Base-by-base conservation (phyloP, 1,284 basidiomycete genomes). In the Schizophyllum commune region DNA sequence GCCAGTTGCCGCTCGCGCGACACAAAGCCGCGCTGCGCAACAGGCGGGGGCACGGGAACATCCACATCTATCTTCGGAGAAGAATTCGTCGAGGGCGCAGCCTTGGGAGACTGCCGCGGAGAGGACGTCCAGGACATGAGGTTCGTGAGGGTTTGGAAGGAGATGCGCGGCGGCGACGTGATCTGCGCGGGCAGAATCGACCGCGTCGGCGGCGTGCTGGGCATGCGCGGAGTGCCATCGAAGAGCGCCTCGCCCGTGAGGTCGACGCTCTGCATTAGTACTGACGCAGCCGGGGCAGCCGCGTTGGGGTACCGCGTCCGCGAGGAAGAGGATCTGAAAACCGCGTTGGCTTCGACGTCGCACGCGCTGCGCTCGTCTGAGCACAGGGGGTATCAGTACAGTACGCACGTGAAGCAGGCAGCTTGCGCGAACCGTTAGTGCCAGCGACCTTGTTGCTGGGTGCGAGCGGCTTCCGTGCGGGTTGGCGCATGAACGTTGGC, bases 381-480 rank as follows among this genome's bases (percentile, higher is more conserved):
- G 52, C 63, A 68, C 64, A 70, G 71, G 57, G 65, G 58, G 60
- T 72, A 80, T 82, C 69, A 82, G 82, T 77, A 55, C 19, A 75
- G 75, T 73, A 82, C 82, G 78, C 81, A 84, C 83, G 77, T 70
- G 74, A 74, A 71, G 75, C 75, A 74, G 79, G 77, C 68, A 77
- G 77, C 77, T 74, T 77, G 64, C 74, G 75, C 82, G 81, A 84
- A 85, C 84, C 83, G 78, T 84, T 80, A 76, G 73, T 68, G 61
- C 69, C 71, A 62, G 73, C 65, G 53, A 61, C 55, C 62, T 65
- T 65, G 58, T 65, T 61, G 27, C 59, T 68, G 54, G 68, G 60
- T 58, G 68, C 63, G 58, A 73, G 61, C 21, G 78, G 72, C 67
- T 75, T 79, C 59, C 74, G 77, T 58, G 72, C 67, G 2, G 83